Base-by-base conservation (phyloP, 352 stramenopile species). In the Phytophthora nicotianae region DNA sequence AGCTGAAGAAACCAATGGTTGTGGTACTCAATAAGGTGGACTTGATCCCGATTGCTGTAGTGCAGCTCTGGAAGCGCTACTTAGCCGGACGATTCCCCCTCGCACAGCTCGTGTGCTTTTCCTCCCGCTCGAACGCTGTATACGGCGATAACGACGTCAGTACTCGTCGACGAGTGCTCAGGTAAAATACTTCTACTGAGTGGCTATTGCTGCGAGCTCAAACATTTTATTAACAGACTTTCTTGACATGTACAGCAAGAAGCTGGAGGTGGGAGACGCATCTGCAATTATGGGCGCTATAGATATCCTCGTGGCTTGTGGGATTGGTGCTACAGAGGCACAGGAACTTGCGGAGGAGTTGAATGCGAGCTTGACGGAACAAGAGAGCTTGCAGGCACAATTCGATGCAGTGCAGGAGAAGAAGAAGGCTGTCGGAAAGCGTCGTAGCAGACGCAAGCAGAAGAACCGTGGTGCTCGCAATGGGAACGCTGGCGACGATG, bases 11-110 rank as follows among this genome's bases (percentile, higher is more conserved):
- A 21, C 81, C 83, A 5, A 86, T 96, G 76, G 64, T 85, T 10
- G 74, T 96, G 35, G 83, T 96, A 49, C 82, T 96, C 38, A 96
- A 93, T 58, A 96, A 96, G 72, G 74, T 92, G 19, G 87, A 96
- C 71, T 65, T 96, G 45, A 75, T 96, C 24, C 82, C 83, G 10
- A 68, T 65, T 7, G 60, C 62, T 19, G 79, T 89, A 9, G 77
- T 93, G 3, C 59, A 82, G 43, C 68, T 87, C 4, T 96, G 87
- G 87, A 83, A 86, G 32, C 56, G 61, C 33, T 92, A 86, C 48
- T 57, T 96, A 20, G 54, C 70, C 4, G 78, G 75, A 42, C 78
- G 74, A 9, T 95, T 92, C 51, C 84, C 84, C 17, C 71, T 86
- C 19, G 84, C 72, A 45, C 67, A 80, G n/a, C 68, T 93, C 47